Base-by-base conservation (phyloP, 2,329 filamentous ascomycete genomes). In the Calonectria multiphialidica region DNA sequence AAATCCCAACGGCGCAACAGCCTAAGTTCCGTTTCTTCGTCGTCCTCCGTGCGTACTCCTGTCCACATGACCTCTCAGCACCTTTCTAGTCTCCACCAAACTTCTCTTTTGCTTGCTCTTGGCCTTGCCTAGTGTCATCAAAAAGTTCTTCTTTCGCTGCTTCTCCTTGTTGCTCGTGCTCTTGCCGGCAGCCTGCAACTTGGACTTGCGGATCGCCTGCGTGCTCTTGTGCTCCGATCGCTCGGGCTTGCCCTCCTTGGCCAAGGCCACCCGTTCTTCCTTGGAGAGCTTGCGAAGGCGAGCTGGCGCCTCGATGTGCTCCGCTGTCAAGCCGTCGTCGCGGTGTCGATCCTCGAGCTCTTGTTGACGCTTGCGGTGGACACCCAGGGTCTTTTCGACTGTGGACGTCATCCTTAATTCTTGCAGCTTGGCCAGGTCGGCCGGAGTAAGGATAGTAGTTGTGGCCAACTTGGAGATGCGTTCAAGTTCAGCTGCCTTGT, bases 141-240 rank as follows among this genome's bases (percentile, higher is more conserved):
- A 83, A 86, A 99, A 98, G 84, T 99, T 99, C 94, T 99, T 99
- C 90, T 95, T 95, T 78, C 96, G 89, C 49, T 94, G 92, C 91
- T 99, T 99, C 88, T 99, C 97, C 87, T 94, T 94, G 86, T 99
- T 99, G 76, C 96, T 98, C 44, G 95, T 96, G 82, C 94, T 98
- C 92, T 98, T 98, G 80, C 97, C 97, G 85, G 95, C 91, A 2
- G 92, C 89, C 79, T 93, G 91, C 90, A 98, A 98, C 89, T 96
- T 95, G 82, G 95, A 92, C 88, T 95, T 95, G 80, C 94, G 90
- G 81, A 94, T 92, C 18, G 95, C 95, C 75, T 95, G 92, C 66
- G 94, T 97, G 74, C 92, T 94, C 87, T 96, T 95, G 87, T 98
- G 95, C 82, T 97, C 92, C 63, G 91, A 88, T 35, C 93, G 91